Percentiles rank a stretch among this genome's conserved stretches.
phyloP scores from a whole-genome alignment of 1,284 basidiomycete species.

The Xerocomus amazonicus region DNA sequence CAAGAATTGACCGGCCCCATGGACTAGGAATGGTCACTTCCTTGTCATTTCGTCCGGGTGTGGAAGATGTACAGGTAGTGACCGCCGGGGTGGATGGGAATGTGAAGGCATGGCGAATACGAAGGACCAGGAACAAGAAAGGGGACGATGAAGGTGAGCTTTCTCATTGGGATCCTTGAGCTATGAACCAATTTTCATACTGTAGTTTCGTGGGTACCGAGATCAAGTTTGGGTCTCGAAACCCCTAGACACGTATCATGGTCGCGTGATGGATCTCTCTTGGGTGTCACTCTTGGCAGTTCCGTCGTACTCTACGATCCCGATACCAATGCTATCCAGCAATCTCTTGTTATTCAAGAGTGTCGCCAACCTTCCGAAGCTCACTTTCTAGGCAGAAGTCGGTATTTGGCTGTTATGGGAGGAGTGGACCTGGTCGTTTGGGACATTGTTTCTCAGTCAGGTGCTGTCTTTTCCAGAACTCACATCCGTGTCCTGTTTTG shows the following conservation, averaged over 20 bases:
- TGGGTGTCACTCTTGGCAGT: conserved; percentile 71
- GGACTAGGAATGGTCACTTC: conserved; percentile 62
- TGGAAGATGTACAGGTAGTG: conserved; percentile 41
- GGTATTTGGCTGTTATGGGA: conserved; percentile 57
- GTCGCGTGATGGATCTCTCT: conserved; percentile 84
- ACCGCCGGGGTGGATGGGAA: conserved; percentile 68
- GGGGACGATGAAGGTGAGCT: conserved; percentile 48
- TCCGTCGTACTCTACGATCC: conserved; percentile 81
- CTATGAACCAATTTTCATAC: conserved; percentile 4
- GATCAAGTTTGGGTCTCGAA: conserved; percentile 70
- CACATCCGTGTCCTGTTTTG: conserved; percentile 6
- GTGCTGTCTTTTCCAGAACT: conserved; percentile 40
- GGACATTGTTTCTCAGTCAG: conserved; percentile 73
- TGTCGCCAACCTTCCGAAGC: conserved; percentile 43
- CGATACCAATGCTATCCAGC: conserved; percentile 59
- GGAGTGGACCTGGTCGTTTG: conserved; percentile 63
- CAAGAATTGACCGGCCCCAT: conserved; percentile 89
- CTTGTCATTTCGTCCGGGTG: conserved; percentile 63
- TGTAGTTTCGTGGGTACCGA: conserved; percentile 74
- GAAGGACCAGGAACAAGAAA: conserved; percentile 40
- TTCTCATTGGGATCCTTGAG: not conserved
- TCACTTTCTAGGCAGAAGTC: conserved; percentile 62
- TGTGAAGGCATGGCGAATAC: conserved; percentile 72
- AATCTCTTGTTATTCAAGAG: conserved; percentile 60
- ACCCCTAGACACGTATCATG: conserved; percentile 68